Conservation (phyloP, 768 basidiomycete species). For the Mycena alexandri region DNA sequence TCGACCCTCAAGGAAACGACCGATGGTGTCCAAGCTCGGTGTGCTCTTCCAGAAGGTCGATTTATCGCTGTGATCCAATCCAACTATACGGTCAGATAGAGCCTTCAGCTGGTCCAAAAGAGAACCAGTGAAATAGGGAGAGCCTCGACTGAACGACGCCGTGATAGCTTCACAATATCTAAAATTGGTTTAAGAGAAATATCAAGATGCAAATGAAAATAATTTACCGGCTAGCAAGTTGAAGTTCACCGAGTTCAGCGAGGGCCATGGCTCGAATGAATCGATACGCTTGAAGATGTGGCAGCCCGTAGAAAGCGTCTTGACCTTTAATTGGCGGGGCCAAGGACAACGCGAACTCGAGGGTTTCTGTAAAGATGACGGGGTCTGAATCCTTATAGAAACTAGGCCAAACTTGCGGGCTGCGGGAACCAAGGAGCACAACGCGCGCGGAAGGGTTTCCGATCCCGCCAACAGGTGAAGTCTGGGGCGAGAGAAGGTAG, state of each 20-base stretch:
- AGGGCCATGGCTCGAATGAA: conserved; percentile 81
- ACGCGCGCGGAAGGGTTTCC: conserved; percentile 77
- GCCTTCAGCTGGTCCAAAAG: conserved; percentile 83
- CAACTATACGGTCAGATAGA: conserved; percentile 82
- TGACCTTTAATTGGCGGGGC: conserved; percentile 83
- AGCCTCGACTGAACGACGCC: conserved; percentile 68
- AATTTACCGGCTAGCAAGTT: conserved; percentile 78
- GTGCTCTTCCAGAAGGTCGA: conserved; percentile 90
- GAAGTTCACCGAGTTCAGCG: conserved; percentile 85
- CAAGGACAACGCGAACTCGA: conserved; percentile 91
- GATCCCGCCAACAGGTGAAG: conserved; percentile 78
- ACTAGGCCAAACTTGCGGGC: conserved; percentile 61
- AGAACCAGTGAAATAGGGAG: conserved; percentile 74
- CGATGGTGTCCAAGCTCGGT: conserved; percentile 92
- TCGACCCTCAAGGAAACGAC: conserved; percentile 92
- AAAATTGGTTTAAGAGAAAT: not conserved
- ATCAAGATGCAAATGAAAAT: conserved; percentile 3
- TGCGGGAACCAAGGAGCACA: conserved; percentile 78
- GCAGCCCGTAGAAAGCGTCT: conserved; percentile 84
- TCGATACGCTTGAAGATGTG: conserved; percentile 90
- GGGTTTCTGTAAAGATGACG: conserved; percentile 88
- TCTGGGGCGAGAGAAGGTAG: conserved; percentile 89
- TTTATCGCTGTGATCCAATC: conserved; percentile 81
- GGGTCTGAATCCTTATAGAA: conserved; percentile 79
- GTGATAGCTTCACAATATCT: conserved; percentile 96